These are phyloP conservation scores for Penicillium polonicum DNA, from an alignment of 2,329 filamentous ascomycete species.

Conservation along the genomic window DNA sequence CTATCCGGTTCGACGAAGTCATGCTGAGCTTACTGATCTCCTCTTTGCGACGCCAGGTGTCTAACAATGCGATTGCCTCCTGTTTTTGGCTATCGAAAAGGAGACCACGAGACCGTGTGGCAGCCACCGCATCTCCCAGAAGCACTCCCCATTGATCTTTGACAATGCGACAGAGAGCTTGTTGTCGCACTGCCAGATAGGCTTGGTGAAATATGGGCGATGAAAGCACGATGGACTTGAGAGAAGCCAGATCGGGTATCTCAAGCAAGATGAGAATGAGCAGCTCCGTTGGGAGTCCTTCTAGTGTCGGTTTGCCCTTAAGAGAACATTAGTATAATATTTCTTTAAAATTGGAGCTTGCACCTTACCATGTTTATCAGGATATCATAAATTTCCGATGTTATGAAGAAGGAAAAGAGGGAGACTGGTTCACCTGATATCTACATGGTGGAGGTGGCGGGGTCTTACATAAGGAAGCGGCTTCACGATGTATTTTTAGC, in stretches of 20 bases:
- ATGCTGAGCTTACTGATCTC: constrained; percentile 8
- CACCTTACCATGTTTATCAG: background rate
- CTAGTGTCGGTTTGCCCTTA: constrained; percentile 3
- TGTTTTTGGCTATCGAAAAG: constrained; percentile 1
- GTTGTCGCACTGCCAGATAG: constrained; percentile 10
- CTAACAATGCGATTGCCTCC: constrained; percentile 17
- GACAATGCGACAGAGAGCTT: constrained; percentile 8
- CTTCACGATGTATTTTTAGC: background rate
- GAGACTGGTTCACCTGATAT: background rate
- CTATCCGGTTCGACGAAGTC: background rate
- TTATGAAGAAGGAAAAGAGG: background rate
- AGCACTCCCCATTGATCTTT: background rate
- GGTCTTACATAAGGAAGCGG: background rate
- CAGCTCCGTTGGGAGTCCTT: constrained; percentile 20
- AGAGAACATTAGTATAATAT: background rate
- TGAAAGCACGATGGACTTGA: constrained; percentile 18
- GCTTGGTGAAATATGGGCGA: constrained; percentile 16
- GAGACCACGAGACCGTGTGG: constrained; percentile 20
- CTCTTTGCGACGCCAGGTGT: constrained; percentile 17
- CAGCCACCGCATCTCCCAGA: constrained; percentile 19
- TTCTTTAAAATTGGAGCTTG: background rate
- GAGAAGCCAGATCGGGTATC: constrained; percentile 10
- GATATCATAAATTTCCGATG: no score
- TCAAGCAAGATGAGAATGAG: constrained; percentile 15
- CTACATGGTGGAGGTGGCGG: background rate